A percentile compares a stretch with the other conserved stretches of the same genome.
phyloP scores from a whole-genome alignment of 2,329 filamentous ascomycete genomes.

The Karstenula rhodostoma region DNA sequence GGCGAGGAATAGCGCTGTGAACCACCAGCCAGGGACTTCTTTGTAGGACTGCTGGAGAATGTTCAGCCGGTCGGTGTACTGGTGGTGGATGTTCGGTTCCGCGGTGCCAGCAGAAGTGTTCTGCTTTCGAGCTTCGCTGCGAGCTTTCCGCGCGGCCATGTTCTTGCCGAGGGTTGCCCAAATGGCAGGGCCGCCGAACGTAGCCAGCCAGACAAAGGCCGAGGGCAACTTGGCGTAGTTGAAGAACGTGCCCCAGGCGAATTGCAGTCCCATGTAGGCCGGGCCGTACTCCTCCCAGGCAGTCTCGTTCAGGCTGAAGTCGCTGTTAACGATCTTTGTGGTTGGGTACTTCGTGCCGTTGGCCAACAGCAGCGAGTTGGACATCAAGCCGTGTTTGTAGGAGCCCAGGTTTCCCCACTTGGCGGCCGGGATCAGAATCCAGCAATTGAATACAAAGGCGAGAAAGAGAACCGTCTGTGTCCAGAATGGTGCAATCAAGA shows the following conservation, averaged over 20 bases:
- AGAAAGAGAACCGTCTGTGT: conserved; percentile 65
- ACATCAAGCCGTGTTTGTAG: conserved; percentile 62
- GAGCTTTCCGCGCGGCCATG: conserved; percentile 40
- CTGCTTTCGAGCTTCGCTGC: conserved; percentile 15
- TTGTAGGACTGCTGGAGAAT: conserved; percentile 65
- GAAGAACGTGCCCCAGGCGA: conserved; percentile 67
- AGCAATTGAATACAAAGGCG: conserved; percentile 65
- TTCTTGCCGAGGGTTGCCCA: conserved; percentile 56
- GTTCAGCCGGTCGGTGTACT: conserved; percentile 67
- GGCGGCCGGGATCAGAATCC: conserved; percentile 66
- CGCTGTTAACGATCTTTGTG: conserved; percentile 51
- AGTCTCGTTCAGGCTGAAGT: conserved; percentile 58
- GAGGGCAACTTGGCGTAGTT: conserved; percentile 67
- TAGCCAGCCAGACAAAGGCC: conserved; percentile 65
- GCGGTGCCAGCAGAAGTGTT: not conserved
- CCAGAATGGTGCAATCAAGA: conserved; percentile 64
- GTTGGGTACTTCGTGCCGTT: conserved; percentile 59
- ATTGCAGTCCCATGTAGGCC: conserved; percentile 66
- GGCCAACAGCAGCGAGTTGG: conserved; percentile 62
- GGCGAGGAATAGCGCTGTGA: conserved; percentile 57
- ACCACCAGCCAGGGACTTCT: conserved; percentile 69
- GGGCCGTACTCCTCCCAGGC: conserved; percentile 59
- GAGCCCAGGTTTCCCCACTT: conserved; percentile 65
- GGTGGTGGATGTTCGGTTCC: conserved; percentile 55
- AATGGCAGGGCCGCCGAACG: conserved; percentile 63